Percentiles rank a stretch among this genome's conserved stretches.
phyloP scores from a whole-genome alignment of 495 filamentous ascomycete genomes.

The Tricharina praecox region DNA sequence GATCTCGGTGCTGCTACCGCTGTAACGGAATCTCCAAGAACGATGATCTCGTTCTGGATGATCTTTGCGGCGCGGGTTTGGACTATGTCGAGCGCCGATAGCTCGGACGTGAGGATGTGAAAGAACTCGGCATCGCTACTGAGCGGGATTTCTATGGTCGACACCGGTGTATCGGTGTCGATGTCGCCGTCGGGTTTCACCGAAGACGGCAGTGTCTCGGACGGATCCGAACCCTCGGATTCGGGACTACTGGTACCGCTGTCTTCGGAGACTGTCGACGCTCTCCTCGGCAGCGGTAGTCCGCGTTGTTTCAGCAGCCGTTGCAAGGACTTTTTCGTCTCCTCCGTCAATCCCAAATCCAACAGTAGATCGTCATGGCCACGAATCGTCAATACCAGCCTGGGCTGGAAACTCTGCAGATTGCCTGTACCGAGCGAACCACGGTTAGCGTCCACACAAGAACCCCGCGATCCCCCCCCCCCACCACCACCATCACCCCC shows the following conservation, averaged over 20 bases:
- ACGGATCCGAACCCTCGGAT: neutral
- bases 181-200: neutral
- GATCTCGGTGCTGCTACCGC: slow-evolving; percentile 39
- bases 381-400: slow-evolving; percentile 41
- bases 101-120: slow-evolving; percentile 41
- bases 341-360: slow-evolving; percentile 37
- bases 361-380: slow-evolving; percentile 35
- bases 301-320: slow-evolving; percentile 27
- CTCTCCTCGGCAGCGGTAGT: neutral
- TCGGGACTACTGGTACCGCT: neutral
- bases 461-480: too few species aligned
- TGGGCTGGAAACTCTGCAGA: slow-evolving; percentile 35
- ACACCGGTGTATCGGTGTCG: neutral
- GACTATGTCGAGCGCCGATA: slow-evolving; percentile 42
- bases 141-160: slow-evolving; percentile 44
- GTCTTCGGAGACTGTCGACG: neutral
- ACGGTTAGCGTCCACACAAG: too few species aligned
- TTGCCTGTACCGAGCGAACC: too few species aligned
- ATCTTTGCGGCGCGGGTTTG: slow-evolving; percentile 40
- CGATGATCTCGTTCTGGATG: slow-evolving; percentile 37
- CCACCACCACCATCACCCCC: neutral
- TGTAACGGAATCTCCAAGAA: slow-evolving; percentile 40
- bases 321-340: slow-evolving; percentile 38
- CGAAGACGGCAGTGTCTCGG: neutral
- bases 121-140: slow-evolving; percentile 54